Percentiles rank a stretch among this genome's conserved stretches.
Conservation (phyloP, 495 filamentous ascomycete genomes). For the Penicillium dipodomyicola region DNA sequence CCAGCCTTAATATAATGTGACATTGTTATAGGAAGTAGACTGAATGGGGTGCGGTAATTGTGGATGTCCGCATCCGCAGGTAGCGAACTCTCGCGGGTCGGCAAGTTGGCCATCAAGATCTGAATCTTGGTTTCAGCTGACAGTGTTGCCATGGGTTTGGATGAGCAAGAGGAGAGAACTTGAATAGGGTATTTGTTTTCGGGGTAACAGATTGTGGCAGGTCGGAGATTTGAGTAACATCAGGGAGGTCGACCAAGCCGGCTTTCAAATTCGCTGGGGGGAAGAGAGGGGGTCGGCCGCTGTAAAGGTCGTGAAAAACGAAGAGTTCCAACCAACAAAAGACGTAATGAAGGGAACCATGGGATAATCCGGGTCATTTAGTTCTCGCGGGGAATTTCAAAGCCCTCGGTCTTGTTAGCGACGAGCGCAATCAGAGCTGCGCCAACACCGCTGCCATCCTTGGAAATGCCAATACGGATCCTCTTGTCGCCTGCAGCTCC, state of each 20-base stretch:
- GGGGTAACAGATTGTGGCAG: neutral
- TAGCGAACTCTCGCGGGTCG: conserved; percentile 3
- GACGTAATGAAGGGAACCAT: conserved; percentile 6
- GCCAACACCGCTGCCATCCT: conserved; percentile 90
- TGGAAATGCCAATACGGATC: conserved; percentile 87
- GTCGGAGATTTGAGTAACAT: conserved; percentile 1
- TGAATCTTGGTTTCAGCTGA: conserved; percentile 15
- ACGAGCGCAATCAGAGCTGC: conserved; percentile 88
- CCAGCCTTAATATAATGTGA: conserved; percentile 17
- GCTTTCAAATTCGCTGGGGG: neutral
- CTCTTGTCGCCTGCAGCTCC: conserved; percentile 70
- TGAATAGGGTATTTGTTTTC: neutral
- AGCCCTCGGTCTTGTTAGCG: conserved; percentile 41
- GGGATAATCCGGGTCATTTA: conserved; percentile 6
- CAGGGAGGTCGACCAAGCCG: neutral
- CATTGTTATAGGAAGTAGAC: conserved; percentile 11
- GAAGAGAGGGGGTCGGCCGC: neutral
- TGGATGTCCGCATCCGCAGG: conserved; percentile 1
- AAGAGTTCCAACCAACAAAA: neutral
- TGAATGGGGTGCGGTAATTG: conserved; percentile 4
- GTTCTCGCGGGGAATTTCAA: conserved; percentile 18
- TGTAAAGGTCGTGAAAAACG: neutral
- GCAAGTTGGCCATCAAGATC: conserved; percentile 1
- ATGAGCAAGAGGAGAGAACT: conserved; percentile 3
- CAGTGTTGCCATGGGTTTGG: conserved; percentile 4